phyloP scores from a whole-genome alignment of 2,329 filamentous ascomycete genomes.

The Waltergamsia citrina region DNA sequence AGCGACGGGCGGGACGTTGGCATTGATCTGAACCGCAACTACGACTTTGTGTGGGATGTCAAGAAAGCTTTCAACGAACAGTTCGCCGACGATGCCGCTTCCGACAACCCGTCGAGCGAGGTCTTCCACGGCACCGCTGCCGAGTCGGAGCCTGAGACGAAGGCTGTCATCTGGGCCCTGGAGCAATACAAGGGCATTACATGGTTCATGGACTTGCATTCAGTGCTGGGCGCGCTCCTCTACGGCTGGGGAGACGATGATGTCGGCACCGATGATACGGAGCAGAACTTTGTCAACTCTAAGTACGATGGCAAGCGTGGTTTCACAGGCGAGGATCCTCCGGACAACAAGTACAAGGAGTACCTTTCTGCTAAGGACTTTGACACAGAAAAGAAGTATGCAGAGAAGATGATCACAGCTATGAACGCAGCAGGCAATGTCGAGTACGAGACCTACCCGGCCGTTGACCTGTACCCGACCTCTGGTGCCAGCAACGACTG shows the following conservation, averaged over 20 bases:
- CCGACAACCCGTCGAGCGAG: slow-evolving; percentile 29
- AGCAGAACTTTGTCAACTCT: slow-evolving; percentile 42
- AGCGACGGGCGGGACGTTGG: slow-evolving; percentile 18
- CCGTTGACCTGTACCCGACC: slow-evolving; percentile 29
- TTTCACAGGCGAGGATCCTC: slow-evolving; percentile 24
- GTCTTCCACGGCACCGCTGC: slow-evolving; percentile 40
- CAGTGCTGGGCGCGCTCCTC: slow-evolving; percentile 37
- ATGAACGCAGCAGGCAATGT: slow-evolving; percentile 23
- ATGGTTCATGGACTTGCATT: slow-evolving; percentile 52
- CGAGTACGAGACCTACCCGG: slow-evolving; percentile 24
- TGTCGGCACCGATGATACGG: slow-evolving; percentile 31
- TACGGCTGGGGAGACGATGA: slow-evolving; percentile 50
- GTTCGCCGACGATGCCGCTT: slow-evolving; percentile 21
- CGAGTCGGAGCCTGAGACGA: slow-evolving; percentile 46
- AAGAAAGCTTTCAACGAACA: slow-evolving; percentile 27
- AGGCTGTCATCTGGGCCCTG: slow-evolving; percentile 42
- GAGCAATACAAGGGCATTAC: slow-evolving; percentile 37
- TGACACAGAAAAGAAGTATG: slow-evolving; percentile 18
- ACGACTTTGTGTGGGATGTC: slow-evolving; percentile 49
- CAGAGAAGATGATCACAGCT: slow-evolving; percentile 18
- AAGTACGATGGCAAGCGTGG: slow-evolving; percentile 42
- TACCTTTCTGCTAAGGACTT: slow-evolving; percentile 29
- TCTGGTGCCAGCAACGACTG: slow-evolving; percentile 34
- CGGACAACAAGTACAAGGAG: slow-evolving; percentile 29
- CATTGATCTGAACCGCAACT: slow-evolving; percentile 47